Percentiles rank a stretch among this genome's conserved stretches.
Evolutionary conservation across 305 asterid genomes (phyloP).

Genomic region (Fraxinus ornus): DNA sequence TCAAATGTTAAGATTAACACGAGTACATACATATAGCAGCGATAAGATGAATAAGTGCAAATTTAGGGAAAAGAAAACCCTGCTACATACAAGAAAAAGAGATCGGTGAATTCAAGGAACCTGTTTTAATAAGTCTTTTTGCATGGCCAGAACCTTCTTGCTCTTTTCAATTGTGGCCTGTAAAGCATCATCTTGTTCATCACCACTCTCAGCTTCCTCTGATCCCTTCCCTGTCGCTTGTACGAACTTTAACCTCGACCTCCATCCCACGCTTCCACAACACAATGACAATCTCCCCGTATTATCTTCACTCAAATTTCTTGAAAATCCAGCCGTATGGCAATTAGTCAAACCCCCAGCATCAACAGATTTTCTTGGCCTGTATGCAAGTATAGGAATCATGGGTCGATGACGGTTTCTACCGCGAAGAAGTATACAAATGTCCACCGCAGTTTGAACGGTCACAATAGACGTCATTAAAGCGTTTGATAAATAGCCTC

Average conservation of each 20-base stretch:
- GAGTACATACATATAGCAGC: neutral
- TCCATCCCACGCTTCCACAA: slow-evolving; percentile 37
- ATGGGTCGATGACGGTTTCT: slow-evolving; percentile 37
- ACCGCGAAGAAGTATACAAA: slow-evolving; percentile 35
- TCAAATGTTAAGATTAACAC: neutral
- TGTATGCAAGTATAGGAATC: slow-evolving; percentile 37
- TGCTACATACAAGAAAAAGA: neutral
- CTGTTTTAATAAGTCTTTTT: slow-evolving; percentile 70
- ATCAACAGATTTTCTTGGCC: slow-evolving; percentile 35
- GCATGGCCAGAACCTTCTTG: slow-evolving; percentile 71
- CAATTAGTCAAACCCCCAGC: slow-evolving; percentile 34
- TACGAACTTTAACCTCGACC: slow-evolving; percentile 41
- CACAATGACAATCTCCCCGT: slow-evolving; percentile 35
- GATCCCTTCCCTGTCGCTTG: slow-evolving; percentile 40
- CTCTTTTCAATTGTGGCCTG: slow-evolving; percentile 75
- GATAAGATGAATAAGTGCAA: neutral
- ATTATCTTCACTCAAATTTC: slow-evolving; percentile 30
- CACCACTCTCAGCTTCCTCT: slow-evolving; percentile 42
- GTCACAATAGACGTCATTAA: slow-evolving; percentile 58
- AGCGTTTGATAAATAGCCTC: slow-evolving; percentile 35
- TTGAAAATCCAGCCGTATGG: slow-evolving; percentile 31
- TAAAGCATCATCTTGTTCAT: slow-evolving; percentile 56
- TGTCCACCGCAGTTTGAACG: slow-evolving; percentile 54
- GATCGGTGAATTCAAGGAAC: slow-evolving; percentile 26
- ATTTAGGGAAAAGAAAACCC: neutral